Percentiles rank a stretch among this genome's conserved stretches.
These are phyloP conservation scores for Talaromyces liani DNA, from an alignment of 495 filamentous ascomycete genomes.

Conservation along the genomic window DNA sequence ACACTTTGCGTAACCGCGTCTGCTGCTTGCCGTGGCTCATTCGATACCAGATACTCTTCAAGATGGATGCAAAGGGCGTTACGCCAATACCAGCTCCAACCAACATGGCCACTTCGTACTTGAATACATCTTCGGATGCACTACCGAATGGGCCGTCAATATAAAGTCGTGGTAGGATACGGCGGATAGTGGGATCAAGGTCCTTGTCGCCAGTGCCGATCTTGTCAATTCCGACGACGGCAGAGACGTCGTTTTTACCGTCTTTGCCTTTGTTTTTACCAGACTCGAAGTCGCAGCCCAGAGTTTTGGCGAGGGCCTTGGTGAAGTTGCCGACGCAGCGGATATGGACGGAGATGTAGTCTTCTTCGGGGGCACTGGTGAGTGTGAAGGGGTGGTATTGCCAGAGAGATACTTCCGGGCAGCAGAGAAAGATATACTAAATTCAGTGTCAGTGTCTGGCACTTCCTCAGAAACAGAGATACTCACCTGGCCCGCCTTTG, in stretches of 20 bases:
- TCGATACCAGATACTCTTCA: constrained; percentile 84
- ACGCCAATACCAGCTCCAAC: constrained; percentile 88
- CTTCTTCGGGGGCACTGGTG: constrained; percentile 72
- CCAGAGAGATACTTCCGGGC: constrained; percentile 71
- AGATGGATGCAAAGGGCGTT: constrained; percentile 79
- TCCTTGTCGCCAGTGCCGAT: constrained; percentile 40
- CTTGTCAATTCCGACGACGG: constrained; percentile 56
- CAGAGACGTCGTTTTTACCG: constrained; percentile 12
- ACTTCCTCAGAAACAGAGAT: not conserved
- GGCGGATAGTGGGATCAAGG: constrained; percentile 60
- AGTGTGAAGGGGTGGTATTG: constrained; percentile 76
- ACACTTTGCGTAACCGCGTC: constrained; percentile 68
- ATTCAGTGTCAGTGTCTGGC: not conserved
- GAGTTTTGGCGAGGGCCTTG: constrained; percentile 49
- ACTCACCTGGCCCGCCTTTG: constrained; percentile 60
- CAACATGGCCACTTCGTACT: constrained; percentile 87
- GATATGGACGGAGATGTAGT: constrained; percentile 75
- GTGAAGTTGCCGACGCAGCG: constrained; percentile 68
- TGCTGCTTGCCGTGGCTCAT: constrained; percentile 73
- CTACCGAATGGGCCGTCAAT: constrained; percentile 76
- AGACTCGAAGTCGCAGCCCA: constrained; percentile 60
- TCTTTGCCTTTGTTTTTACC: constrained; percentile 20
- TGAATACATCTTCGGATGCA: constrained; percentile 65
- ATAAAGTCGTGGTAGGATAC: constrained; percentile 66
- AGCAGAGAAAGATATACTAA: constrained; percentile 72